Percentiles rank a stretch among this genome's conserved stretches.
phyloP scores from a whole-genome alignment of 2,329 filamentous ascomycete species.

The Metarhizium anisopliae region DNA sequence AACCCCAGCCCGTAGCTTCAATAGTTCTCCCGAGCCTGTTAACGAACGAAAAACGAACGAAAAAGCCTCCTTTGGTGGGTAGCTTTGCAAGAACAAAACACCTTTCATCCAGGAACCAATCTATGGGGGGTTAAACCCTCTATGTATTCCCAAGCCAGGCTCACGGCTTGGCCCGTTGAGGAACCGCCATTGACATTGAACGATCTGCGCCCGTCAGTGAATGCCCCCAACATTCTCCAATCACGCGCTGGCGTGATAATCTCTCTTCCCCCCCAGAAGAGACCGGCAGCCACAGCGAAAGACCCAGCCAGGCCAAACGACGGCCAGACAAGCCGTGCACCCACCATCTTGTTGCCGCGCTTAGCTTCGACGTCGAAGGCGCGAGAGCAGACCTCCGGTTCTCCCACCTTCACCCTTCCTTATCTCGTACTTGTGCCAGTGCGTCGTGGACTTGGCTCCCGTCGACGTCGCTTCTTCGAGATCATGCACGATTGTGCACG shows the following conservation, averaged over 20 bases:
- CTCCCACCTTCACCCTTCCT: neutral
- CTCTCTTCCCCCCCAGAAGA: neutral
- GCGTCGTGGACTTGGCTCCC: neutral
- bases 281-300: neutral
- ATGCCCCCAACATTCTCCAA: conserved; percentile 3
- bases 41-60: neutral
- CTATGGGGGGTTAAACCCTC: neutral
- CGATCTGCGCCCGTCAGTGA: neutral
- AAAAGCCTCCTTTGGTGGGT: neutral
- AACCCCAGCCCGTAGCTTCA: neutral
- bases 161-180: conserved; percentile 1
- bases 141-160: neutral
- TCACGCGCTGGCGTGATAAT: conserved; percentile 2
- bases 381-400: neutral
- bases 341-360: conserved; percentile 3
- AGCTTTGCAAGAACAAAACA: neutral
- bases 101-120: neutral
- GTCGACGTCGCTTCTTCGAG: neutral
- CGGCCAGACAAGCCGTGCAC: neutral
- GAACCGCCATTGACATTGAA: neutral
- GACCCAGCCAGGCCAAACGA: neutral
- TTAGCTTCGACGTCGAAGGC: conserved; percentile 1
- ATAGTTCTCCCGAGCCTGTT: neutral
- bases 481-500: conserved; percentile 4
- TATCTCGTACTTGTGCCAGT: neutral